phyloP scores from a whole-genome alignment of 2,329 filamentous ascomycete genomes.

The Monilinia aucupariae region DNA sequence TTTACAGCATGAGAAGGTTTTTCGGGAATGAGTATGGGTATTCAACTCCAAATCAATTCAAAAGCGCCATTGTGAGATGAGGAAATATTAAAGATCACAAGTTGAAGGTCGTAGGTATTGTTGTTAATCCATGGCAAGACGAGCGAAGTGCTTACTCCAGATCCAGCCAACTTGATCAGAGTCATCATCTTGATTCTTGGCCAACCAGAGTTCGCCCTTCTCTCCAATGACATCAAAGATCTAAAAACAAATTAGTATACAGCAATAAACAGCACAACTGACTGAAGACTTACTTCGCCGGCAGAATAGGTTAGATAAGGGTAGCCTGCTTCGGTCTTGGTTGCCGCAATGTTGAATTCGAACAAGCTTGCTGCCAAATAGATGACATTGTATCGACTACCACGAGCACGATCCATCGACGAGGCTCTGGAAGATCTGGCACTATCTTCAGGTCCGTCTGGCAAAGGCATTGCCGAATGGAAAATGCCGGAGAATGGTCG shows the following conservation, averaged over 20 bases:
- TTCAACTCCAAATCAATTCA: not conserved
- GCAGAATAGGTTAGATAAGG: conserved; percentile 94
- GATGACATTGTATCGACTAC: conserved; percentile 64
- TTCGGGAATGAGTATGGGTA: not conserved
- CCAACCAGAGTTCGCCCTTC: conserved; percentile 96
- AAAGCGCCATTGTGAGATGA: not conserved
- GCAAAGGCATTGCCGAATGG: conserved; percentile 78
- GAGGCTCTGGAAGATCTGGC: conserved; percentile 53
- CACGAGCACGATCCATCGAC: conserved; percentile 49
- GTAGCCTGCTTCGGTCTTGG: conserved; percentile 88
- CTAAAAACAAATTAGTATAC: conserved; percentile 36
- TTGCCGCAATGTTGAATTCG: conserved; percentile 93
- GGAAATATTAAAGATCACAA: not conserved
- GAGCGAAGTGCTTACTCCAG: conserved; percentile 96
- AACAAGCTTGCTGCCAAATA: conserved; percentile 93
- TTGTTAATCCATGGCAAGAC: conserved; percentile 39
- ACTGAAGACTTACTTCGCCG: conserved; percentile 62
- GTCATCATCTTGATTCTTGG: conserved; percentile 91
- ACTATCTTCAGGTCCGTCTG: conserved; percentile 56
- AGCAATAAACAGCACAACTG: not conserved
- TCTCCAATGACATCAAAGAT: conserved; percentile 91
- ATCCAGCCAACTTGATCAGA: conserved; percentile 85
- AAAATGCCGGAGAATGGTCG: conserved; percentile 70
- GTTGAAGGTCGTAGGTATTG: not conserved
- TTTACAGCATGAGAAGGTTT: not conserved